Evolutionary conservation across 495 filamentous ascomycete species (phyloP), one percentile per base, ranked within the genome.

Genomic region (Pseudomonodictys pantanalensis): DNA sequence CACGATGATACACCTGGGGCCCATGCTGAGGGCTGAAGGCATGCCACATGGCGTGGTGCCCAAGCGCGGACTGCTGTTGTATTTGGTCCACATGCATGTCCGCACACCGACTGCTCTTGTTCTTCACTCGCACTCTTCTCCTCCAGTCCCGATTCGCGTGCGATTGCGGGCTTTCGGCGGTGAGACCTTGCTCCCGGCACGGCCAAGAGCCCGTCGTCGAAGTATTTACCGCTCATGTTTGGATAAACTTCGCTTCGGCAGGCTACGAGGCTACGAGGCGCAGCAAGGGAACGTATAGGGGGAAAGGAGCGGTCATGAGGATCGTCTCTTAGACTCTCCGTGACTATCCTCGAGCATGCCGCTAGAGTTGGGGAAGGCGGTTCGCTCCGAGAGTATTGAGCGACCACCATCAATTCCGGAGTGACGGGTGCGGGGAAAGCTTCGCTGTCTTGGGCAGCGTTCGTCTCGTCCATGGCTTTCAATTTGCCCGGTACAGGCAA

Each of bases 361-460:
- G 54, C 54, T 58, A 58, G 11, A 43, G 32, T 28, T 6, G 43
- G n/a, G 18, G 7, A 7, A 58, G 22, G 30, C 58, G 58, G 57
- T 33, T 60, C 50, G 58, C 30, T 30, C 49, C 50, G 42, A 45
- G 51, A 15, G 35, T 15, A n/a, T 43, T 60, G 10, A 24, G 32
- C 15, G 22, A 26, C 29, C 9, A 22, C 25, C 23, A n/a, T 17
- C 15, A 15, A 44, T 12, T 41, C 58, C 58, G 47, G 20, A 22
- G 49, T 20, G 24, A 30, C 39, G 59, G 59, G 45, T 56, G 59
- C 52, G 59, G 59, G 59, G 59, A 62, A 61, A 55, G 49, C 51
- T 61, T 61, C 41, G 30, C 46, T 39, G 47, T 51, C 59, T 62
- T 62, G 38, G 38, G 20, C 33, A n/a, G 9, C 33, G 9, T 38